Evolutionary conservation across 2,329 filamentous ascomycete species (phyloP).

Genomic region (Aspergillus jensenii): DNA sequence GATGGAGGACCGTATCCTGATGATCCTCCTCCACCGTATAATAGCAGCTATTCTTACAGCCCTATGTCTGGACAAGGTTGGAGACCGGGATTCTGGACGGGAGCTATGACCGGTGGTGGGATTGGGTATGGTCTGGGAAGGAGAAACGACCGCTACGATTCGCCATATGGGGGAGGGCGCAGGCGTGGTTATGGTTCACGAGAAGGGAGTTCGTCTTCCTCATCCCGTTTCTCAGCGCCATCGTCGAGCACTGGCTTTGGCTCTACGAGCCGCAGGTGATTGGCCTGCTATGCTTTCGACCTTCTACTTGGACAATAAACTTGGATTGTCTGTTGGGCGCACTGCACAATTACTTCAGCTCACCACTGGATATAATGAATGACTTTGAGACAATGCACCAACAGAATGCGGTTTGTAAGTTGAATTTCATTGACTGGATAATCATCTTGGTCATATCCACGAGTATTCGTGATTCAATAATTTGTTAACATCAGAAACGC

Average conservation of each 20-base stretch:
- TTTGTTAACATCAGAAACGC: conserved; percentile 6
- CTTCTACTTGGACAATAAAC: neutral
- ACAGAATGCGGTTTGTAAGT: neutral
- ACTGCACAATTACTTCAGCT: neutral
- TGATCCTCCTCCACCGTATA: conserved; percentile 8
- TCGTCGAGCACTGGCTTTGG: conserved; percentile 46
- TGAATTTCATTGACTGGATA: neutral
- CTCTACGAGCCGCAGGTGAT: conserved; percentile 42
- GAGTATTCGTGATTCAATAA: neutral
- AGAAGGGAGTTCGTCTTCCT: conserved; percentile 34
- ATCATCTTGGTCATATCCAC: neutral
- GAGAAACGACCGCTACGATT: conserved; percentile 19
- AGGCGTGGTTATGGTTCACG: conserved; percentile 26
- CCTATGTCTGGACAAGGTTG: conserved; percentile 30
- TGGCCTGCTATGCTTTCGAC: neutral
- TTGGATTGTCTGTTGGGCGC: neutral
- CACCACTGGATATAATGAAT: neutral
- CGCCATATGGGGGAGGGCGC: conserved; percentile 17
- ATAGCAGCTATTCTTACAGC: neutral
- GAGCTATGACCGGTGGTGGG: conserved; percentile 42
- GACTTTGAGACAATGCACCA: neutral
- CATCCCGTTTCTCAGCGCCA: conserved; percentile 33
- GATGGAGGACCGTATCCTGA: conserved; percentile 25
- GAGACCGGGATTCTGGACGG: conserved; percentile 51
- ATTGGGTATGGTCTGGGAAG: conserved; percentile 44